Base-by-base conservation (phyloP, 768 basidiomycete species). In the Mycena olivaceomarginata region DNA sequence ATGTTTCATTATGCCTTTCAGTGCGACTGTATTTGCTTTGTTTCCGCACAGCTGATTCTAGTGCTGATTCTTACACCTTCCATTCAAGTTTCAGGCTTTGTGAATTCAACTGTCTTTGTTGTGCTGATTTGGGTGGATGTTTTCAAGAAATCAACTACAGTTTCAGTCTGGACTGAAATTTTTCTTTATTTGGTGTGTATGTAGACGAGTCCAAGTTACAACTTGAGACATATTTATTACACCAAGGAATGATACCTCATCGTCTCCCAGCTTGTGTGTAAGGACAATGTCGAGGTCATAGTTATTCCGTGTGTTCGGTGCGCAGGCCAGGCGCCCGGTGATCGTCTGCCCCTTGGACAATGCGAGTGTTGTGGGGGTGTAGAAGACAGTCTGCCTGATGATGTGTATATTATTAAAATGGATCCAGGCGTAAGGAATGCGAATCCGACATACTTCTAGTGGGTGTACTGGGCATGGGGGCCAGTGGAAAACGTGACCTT, bases 401-500 rank as follows among this genome's bases (percentile, higher is more conserved):
- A 48, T 9, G n/a, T 39, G 60, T 45, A 40, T 3, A 46, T 65
- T n/a, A 67, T 18, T 57, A 57, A 25, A 57, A 12, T 25, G 22
- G 62, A 43, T 75, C 31, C 25, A 51, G 20, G 12, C 15, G 39
- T 2, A 67, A 62, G 53, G n/a, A 40, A 57, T 40, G 31, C 31
- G 53, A 67, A 12, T 41, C 20, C 37, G 11, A 92, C 96, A 84
- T 81, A 97, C 97, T 97, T 97, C 96, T 96, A 97, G 85, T 97
- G 96, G 39, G 96, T 97, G 87, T 97, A 97, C 85, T 97, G 95
- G 71, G 98, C 96, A 82, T 99, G 98, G 16, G 98, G 98, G 15
- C 98, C 98, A 15, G 98, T 99, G 62, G 97, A 98, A 87, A 99
- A 99, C 82, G 93, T 93, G 77, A 98, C 94, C 83, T 95, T 96